Evolutionary conservation across 495 filamentous ascomycete species (phyloP).

Genomic region (Pyrenula aspistea): DNA sequence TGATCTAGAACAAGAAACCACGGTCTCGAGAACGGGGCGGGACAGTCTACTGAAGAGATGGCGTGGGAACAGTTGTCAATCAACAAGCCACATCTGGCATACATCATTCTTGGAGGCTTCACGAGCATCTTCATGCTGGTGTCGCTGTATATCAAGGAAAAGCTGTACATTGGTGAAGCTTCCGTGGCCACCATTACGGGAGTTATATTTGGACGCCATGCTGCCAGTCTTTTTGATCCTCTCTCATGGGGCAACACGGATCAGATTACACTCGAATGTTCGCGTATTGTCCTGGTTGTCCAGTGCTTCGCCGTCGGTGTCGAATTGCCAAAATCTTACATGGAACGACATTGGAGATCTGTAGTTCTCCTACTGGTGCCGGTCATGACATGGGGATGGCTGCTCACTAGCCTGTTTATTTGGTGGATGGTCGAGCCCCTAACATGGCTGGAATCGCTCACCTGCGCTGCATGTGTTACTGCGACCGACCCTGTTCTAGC

Average conservation of each 20-base stretch:
- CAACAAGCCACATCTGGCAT: constrained; percentile 94
- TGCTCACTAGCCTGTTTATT: constrained; percentile 87
- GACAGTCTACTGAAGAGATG: constrained; percentile 39
- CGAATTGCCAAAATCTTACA: constrained; percentile 92
- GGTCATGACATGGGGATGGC: constrained; percentile 97
- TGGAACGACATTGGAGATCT: constrained; percentile 96
- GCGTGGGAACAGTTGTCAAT: constrained; percentile 86
- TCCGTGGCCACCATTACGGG: constrained; percentile 93
- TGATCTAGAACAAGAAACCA: constrained; percentile 1
- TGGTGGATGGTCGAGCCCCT: constrained; percentile 86
- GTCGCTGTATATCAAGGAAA: constrained; percentile 95
- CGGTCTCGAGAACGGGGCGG: no score
- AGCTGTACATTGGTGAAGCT: constrained; percentile 96
- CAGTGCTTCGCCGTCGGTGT: constrained; percentile 99
- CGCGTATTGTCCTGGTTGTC: constrained; percentile 91
- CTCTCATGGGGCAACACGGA: constrained; percentile 81
- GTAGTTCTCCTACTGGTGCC: constrained; percentile 80
- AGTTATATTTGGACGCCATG: constrained; percentile 94
- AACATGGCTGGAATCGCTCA: constrained; percentile 79
- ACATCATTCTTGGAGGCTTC: constrained; percentile 96
- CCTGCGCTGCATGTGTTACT: constrained; percentile 85
- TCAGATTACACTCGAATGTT: constrained; percentile 93
- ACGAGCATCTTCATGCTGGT: constrained; percentile 97
- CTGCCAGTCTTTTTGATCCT: constrained; percentile 82
- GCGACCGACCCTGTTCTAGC: constrained; percentile 96